phyloP scores from a whole-genome alignment of 441 rosid species.

The Pelargonium fulgidum region DNA sequence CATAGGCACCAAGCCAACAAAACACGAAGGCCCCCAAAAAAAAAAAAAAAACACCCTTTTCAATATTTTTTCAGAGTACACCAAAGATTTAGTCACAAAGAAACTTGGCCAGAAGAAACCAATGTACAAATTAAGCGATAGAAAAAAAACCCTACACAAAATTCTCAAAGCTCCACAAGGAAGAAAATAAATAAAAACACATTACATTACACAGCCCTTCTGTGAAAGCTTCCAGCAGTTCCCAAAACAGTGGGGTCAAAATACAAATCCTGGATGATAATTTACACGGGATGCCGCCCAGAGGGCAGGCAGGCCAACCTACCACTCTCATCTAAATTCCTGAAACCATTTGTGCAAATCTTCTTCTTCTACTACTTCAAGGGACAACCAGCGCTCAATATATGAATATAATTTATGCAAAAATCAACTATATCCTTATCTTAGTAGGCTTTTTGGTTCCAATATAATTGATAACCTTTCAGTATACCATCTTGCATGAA shows the following conservation, averaged over 20 bases:
- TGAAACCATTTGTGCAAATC: slow-evolving; percentile 15
- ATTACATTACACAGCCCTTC: slow-evolving; percentile 24
- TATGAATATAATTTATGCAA: slow-evolving; percentile 24
- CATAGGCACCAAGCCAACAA: too few species aligned
- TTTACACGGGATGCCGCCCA: slow-evolving; percentile 25
- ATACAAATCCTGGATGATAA: slow-evolving; percentile 23
- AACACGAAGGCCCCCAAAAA: too few species aligned
- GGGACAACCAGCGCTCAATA: slow-evolving; percentile 25
- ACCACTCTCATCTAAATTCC: slow-evolving; percentile 27
- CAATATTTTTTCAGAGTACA: background rate
- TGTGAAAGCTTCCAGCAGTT: slow-evolving; percentile 24
- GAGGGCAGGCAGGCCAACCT: slow-evolving; percentile 40
- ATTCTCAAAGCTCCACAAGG: slow-evolving; percentile 28
- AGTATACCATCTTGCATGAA: slow-evolving; percentile 6
- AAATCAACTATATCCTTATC: slow-evolving; percentile 12
- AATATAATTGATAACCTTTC: slow-evolving; percentile 12
- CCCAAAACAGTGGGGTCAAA: slow-evolving; percentile 13
- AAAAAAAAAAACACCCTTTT: background rate
- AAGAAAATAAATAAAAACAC: slow-evolving; percentile 18
- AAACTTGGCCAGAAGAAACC: slow-evolving; percentile 26
- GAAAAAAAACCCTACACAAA: slow-evolving; percentile 22
- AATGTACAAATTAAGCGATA: slow-evolving; percentile 33
- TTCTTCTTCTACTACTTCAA: slow-evolving; percentile 23
- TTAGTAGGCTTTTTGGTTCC: slow-evolving; percentile 19
- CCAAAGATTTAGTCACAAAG: slow-evolving; percentile 13